phyloP scores from a whole-genome alignment of 192 early-diverging fungal genomes.

The Coemansia sp. region DNA sequence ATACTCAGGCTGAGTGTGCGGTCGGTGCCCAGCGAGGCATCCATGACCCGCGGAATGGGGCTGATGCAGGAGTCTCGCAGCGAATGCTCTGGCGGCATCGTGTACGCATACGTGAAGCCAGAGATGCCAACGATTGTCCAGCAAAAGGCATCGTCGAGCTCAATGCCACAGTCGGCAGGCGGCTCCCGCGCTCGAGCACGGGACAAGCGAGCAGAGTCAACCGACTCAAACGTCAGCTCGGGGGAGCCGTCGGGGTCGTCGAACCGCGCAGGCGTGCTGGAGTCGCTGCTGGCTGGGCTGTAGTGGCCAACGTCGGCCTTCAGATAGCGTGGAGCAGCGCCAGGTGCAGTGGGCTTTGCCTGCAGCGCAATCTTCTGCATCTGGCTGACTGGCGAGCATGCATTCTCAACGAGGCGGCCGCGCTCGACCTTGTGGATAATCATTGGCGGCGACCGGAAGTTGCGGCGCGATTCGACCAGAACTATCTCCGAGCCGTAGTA shows the following conservation, averaged over 20 bases:
- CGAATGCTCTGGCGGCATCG: conserved; percentile 23
- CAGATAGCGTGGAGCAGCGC: conserved; percentile 29
- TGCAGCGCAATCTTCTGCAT: conserved; percentile 82
- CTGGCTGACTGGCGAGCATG: conserved; percentile 72
- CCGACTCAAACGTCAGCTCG: conserved; percentile 48
- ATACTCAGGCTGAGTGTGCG: conserved; percentile 13
- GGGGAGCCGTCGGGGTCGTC: conserved; percentile 51
- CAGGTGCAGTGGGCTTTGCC: conserved; percentile 26
- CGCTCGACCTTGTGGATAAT: conserved; percentile 81
- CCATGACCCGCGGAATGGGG: conserved; percentile 28
- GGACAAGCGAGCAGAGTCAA: conserved; percentile 21
- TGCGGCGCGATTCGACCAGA: conserved; percentile 63
- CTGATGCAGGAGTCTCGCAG: conserved; percentile 8
- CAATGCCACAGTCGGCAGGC: conserved; percentile 19
- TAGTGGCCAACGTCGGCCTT: conserved; percentile 45
- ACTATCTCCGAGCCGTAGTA: conserved; percentile 75
- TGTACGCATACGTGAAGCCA: conserved; percentile 50
- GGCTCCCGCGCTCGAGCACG: conserved; percentile 19
- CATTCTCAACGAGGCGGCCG: conserved; percentile 61
- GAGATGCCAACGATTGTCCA: conserved; percentile 84
- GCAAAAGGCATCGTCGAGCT: conserved; percentile 76
- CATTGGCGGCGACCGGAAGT: conserved; percentile 64
- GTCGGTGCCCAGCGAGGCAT: conserved; percentile 2
- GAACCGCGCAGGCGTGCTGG: conserved; percentile 14
- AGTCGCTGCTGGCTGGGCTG: conserved; percentile 16